Conservation (phyloP, 2,329 filamentous ascomycete species). For the Cercospora sojina region DNA sequence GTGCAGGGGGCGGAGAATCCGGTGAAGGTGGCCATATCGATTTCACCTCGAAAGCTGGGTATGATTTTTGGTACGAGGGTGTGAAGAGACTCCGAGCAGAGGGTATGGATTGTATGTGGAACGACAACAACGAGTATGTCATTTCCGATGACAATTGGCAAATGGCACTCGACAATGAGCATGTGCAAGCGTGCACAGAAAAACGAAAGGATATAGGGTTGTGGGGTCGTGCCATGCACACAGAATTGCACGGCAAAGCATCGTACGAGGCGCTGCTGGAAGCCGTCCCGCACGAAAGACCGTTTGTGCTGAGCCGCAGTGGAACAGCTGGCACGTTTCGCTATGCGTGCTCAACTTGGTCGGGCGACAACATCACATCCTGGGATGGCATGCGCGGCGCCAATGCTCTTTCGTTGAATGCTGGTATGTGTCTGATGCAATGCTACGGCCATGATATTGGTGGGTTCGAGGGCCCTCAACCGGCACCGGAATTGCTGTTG, state of each 20-base stretch:
- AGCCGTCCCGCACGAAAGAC: slow-evolving; percentile 58
- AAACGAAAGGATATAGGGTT: slow-evolving; percentile 57
- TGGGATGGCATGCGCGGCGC: slow-evolving; percentile 72
- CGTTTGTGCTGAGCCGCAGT: slow-evolving; percentile 68
- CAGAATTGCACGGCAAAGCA: slow-evolving; percentile 68
- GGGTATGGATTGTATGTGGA: slow-evolving; percentile 74
- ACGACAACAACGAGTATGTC: slow-evolving; percentile 76
- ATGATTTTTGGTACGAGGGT: slow-evolving; percentile 70
- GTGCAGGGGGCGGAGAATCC: slow-evolving; percentile 67
- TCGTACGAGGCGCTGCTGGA: slow-evolving; percentile 67
- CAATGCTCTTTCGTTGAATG: slow-evolving; percentile 67
- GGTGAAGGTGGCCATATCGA: slow-evolving; percentile 71
- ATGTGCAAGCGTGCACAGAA: slow-evolving; percentile 35
- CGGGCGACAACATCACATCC: slow-evolving; percentile 71
- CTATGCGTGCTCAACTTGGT: slow-evolving; percentile 72
- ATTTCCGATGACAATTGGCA: slow-evolving; percentile 66
- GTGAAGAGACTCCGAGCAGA: slow-evolving; percentile 60
- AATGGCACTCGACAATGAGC: slow-evolving; percentile 50
- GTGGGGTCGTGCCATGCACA: slow-evolving; percentile 69
- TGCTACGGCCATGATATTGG: slow-evolving; percentile 69
- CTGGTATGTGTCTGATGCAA: slow-evolving; percentile 66
- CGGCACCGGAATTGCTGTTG: slow-evolving; percentile 66
- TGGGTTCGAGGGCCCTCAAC: slow-evolving; percentile 72
- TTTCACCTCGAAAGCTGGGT: slow-evolving; percentile 67
- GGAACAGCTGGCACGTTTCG: slow-evolving; percentile 69